Percentiles rank a stretch among this genome's conserved stretches.
These are phyloP conservation scores for Arctostaphylos glauca DNA, from an alignment of 148 eudicot species.

Conservation along the genomic window DNA sequence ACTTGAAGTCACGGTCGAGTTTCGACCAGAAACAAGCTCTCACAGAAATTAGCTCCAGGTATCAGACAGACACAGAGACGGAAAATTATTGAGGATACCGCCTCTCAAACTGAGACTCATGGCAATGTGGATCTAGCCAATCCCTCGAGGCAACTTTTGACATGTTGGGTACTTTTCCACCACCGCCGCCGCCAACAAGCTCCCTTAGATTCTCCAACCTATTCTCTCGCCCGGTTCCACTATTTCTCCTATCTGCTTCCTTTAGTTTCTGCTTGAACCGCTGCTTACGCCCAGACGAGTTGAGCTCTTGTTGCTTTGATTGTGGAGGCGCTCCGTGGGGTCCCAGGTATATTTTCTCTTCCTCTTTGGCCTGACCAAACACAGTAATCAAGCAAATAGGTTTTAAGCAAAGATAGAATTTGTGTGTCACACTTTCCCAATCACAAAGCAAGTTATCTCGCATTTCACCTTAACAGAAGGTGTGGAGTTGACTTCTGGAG, in stretches of 20 bases:
- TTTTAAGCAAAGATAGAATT: not conserved
- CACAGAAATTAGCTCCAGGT: not conserved
- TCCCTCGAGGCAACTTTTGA: constrained; percentile 61
- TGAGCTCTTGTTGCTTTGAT: constrained; percentile 68
- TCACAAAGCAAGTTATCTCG: not conserved
- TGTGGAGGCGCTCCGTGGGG: constrained; percentile 98
- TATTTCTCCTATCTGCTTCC: constrained; percentile 68
- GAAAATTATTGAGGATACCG: constrained; percentile 30
- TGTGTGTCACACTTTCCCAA: not conserved
- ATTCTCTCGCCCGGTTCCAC: constrained; percentile 73
- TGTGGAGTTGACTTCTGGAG: constrained; percentile 42
- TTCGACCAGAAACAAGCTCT: not conserved
- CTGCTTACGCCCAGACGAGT: constrained; percentile 64
- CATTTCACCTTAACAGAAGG: constrained; percentile 46
- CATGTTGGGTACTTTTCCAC: constrained; percentile 41
- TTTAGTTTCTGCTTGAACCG: constrained; percentile 84
- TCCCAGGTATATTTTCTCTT: constrained; percentile 82
- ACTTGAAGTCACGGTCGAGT: not conserved
- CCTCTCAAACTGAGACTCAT: constrained; percentile 75
- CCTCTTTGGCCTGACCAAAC: constrained; percentile 50
- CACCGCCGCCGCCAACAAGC: constrained; percentile 73
- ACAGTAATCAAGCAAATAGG: constrained; percentile 5
- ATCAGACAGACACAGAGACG: not conserved
- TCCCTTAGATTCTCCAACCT: constrained; percentile 74
- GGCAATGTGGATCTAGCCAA: constrained; percentile 96